Evolutionary conservation across 106 monocot genomes (phyloP), one percentile per base, ranked within the genome.

Genomic region (Dioscorea alata): DNA sequence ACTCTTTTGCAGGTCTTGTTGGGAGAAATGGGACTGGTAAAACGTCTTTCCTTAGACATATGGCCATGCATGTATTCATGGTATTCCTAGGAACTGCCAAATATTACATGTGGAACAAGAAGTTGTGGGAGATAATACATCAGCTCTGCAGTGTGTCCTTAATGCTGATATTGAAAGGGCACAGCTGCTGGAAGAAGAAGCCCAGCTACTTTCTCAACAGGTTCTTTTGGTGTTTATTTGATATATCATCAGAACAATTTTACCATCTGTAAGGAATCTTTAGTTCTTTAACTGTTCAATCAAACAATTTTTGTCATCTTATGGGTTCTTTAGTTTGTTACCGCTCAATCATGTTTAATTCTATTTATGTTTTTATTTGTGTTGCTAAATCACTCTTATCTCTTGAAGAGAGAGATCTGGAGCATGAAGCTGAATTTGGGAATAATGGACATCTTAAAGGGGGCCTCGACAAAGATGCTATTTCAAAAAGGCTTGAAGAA

Each of bases 21-120:
- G 99, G 99, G 58, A 92, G 92, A 87, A 99, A 99, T 83, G 99
- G 99, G 59, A 99, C 92, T 15, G 99, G 99, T 13, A 99, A 99
- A 72, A 99, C 99, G 33, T 99, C 99, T 79, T 92, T 99, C 61
- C 78, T 99, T 57, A 87, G 99, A 65, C 88, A 91, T 77, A 99
- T 99, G 99, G 99, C 99, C n/a, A 65, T 93, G 92, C 99, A 99
- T 90, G 89, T 58, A 93, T 99, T 68, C 83, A 84, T 65, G 99
- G 99, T 21, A 93, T 99, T 59, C 99, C 99, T 16, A 83, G 77
- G 73, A 99, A 90, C 69, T 93, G 99, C 69, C 99, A 99, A 78
- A 90, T 99, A 79, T 70, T 99, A 61, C 99, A 99, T 72, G 99
- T 99, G 22, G 99, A 99, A 64, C 99, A 99, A 85, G 99, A 99